Percentiles rank a stretch among this genome's conserved stretches.
These are phyloP conservation scores for Silene vulgaris DNA, from an alignment of 179 eudicot genomes.

Conservation along the genomic window DNA sequence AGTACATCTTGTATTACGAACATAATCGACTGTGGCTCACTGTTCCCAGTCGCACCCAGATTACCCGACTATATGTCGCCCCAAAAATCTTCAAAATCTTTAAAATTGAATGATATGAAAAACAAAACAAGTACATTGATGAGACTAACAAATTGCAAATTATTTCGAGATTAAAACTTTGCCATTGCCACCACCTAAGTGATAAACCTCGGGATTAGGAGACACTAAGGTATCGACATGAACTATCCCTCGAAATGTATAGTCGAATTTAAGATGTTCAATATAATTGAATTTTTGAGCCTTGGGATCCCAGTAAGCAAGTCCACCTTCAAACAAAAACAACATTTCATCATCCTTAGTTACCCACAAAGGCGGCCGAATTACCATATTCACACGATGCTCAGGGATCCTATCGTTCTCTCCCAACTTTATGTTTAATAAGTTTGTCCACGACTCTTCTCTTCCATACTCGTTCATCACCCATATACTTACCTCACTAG, in stretches of 20 bases:
- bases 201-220: conserved; percentile 5
- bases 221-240: conserved; percentile 13
- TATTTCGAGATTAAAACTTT: not conserved
- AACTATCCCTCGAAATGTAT: not conserved
- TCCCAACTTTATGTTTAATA: not conserved
- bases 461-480: not conserved
- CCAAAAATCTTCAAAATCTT: too few species aligned
- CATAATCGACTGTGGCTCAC: too few species aligned
- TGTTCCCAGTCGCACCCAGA: too few species aligned
- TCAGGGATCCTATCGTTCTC: not conserved
- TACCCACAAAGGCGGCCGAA: not conserved
- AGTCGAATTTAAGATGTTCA: not conserved
- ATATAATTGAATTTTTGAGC: not conserved
- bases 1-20: too few species aligned
- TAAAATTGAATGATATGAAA: too few species aligned
- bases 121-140: too few species aligned
- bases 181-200: not conserved
- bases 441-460: conserved; percentile 1
- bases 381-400: not conserved
- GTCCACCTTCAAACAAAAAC: not conserved
- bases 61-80: too few species aligned
- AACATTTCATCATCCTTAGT: not conserved
- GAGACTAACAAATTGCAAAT: not conserved
- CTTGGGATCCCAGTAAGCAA: not conserved
- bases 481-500: not conserved